Evolutionary conservation across 495 filamentous ascomycete genomes (phyloP), one percentile per base, ranked within the genome.

Genomic region (Aspergillus nidulans): DNA sequence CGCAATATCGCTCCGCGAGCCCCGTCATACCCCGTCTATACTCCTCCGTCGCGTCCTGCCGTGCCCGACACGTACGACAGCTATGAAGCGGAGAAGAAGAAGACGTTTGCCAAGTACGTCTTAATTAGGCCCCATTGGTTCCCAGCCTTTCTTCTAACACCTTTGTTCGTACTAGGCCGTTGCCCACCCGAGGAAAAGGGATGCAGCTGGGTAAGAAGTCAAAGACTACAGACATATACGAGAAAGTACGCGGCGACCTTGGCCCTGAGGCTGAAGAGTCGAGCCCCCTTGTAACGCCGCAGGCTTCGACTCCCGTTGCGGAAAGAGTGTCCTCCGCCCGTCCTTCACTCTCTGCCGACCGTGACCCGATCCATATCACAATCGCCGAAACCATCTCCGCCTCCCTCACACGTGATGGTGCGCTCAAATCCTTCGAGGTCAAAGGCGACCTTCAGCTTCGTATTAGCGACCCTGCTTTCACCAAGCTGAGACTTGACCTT

Each of bases 131-230:
- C 8, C 20, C 20, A 18, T 30, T 47, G 7, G 12, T 39, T 45
- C n/a, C n/a, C 8, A 12, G 25, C 9, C 20, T 16, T 21, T n/a
- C 50, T 34, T 42, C 53, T 67, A 50, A 69, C 30, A 38, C 51
- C 6, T 16, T 47, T 30, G 49, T 46, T 12, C 41, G 47, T 18
- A 41, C n/a, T 64, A 87, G 82, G 65, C 75, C 84, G 28, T 67
- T 85, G 43, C 83, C 88, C 24, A 81, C 84, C 32, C 91, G 92
- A 67, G 90, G 91, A 54, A 98, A 98, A 73, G 94, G 94, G 48
- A 97, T 98, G 94, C 92, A 97, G 69, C 74, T 98, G 36, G 95
- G 94, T 70, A 96, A 96, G 79, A 97, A 97, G 73, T 95, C 90
- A 30, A 96, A 96, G 77, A 89, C 88, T 25, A 94, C 89, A 13